Evolutionary conservation across 257 asterid species (phyloP), one percentile per base, ranked within the genome.

Genomic region (Solanum chiquidenum): DNA sequence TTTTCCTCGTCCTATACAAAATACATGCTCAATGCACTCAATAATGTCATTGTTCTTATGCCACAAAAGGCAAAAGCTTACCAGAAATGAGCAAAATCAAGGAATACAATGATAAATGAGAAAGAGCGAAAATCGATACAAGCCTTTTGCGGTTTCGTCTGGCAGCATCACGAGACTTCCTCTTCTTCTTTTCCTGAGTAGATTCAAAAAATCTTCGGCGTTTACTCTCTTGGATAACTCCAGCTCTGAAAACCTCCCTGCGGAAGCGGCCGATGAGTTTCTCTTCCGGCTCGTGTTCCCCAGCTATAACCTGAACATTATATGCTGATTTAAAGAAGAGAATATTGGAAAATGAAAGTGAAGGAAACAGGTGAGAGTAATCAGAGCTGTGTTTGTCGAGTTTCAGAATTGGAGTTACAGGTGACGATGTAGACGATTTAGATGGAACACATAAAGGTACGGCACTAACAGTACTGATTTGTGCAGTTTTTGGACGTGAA

Each of bases 91-190:
- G 4, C 14, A 14, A 40, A 20, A 37, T 2, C 16, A 6, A 27
- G 9, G 25, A n/a, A 73, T 46, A 74, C 55, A 72, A 4, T 8
- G 20, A 31, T 20, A 64, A 44, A 60, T 8, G 6, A 66, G 23
- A 27, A 34, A 69, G 73, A 0, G 40, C 16, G 62, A 64, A 9
- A 29, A 2, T 52, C 6, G 38, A 52, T 8, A 23, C 11, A 34
- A 69, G 93, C 98, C 98, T 94, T 90, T 85, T 93, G 37, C 91
- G 90, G 68, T 90, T 87, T 31, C 94, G 90, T 84, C 60, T 90
- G 20, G 95, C 94, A 27, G 98, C 94, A 40, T 92, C 94, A 12
- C 94, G 92, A n/a, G 90, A 6, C 80, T 93, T 94, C 58, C 94
- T 82, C 88, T 91, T 93, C 89, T 83, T 89, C 91, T 92, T 90